phyloP scores from a whole-genome alignment of 1,139 yeast species.

The Meyerozyma athensensis region DNA sequence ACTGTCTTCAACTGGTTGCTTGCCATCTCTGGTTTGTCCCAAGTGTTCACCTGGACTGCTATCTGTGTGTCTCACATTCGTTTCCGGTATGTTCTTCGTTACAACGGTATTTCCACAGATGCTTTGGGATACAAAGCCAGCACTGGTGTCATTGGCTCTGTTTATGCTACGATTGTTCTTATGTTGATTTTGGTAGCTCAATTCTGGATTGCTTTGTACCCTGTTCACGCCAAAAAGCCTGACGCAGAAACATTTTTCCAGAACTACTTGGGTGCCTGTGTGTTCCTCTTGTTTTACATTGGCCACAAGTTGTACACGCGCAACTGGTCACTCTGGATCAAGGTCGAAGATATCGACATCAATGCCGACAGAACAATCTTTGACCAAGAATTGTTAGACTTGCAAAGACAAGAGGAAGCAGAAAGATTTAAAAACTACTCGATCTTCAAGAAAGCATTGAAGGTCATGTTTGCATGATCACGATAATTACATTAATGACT shows the following conservation, averaged over 20 bases:
- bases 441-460: slow-evolving; percentile 21
- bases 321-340: slow-evolving; percentile 29
- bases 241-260: slow-evolving; percentile 33
- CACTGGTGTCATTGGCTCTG: slow-evolving; percentile 40
- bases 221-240: slow-evolving; percentile 27
- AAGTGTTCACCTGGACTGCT: slow-evolving; percentile 40
- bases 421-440: slow-evolving; percentile 23
- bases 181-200: slow-evolving; percentile 33
- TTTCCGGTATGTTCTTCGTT: slow-evolving; percentile 38
- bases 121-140: slow-evolving; percentile 38
- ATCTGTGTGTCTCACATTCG: slow-evolving; percentile 40
- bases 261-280: slow-evolving; percentile 33
- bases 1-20: slow-evolving; percentile 42
- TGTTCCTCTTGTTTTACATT: slow-evolving; percentile 28
- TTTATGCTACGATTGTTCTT: slow-evolving; percentile 31
- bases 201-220: slow-evolving; percentile 40
- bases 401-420: slow-evolving; percentile 32
- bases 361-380: slow-evolving; percentile 30
- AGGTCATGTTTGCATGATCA: slow-evolving; percentile 18
- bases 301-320: slow-evolving; percentile 33
- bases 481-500: slow-evolving; percentile 1
- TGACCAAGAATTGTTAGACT: slow-evolving; percentile 33
- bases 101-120: slow-evolving; percentile 28
- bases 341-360: slow-evolving; percentile 32
- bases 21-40: slow-evolving; percentile 41